Conservation (phyloP, 441 rosid genomes). For the Adansonia madagascariensis region DNA sequence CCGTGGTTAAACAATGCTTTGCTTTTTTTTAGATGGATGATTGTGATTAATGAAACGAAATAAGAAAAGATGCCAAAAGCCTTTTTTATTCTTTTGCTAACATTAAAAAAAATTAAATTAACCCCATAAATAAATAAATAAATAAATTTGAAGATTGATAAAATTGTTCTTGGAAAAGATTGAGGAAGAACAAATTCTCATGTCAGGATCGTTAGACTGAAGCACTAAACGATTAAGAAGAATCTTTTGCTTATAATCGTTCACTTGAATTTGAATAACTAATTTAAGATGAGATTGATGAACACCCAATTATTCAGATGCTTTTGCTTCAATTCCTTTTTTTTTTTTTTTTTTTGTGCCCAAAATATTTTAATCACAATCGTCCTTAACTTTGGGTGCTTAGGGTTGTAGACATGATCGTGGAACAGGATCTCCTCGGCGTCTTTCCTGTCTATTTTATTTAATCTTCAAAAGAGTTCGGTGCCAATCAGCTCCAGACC, state of each 20-base stretch:
- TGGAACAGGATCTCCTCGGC: background rate
- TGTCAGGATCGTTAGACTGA: background rate
- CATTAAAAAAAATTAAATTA: background rate
- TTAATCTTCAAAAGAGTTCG: background rate
- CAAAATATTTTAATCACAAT: background rate
- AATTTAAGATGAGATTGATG: no score
- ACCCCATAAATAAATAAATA: no score
- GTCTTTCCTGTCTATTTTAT: background rate
- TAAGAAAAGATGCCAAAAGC: slow-evolving; percentile 9
- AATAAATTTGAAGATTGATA: background rate
- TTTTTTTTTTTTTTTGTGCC: background rate
- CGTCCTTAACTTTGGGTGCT: background rate
- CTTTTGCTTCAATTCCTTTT: background rate
- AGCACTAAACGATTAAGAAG: slow-evolving; percentile 3
- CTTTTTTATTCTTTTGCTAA: background rate
- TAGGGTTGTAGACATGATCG: background rate
- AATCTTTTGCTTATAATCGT: background rate
- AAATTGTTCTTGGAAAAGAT: background rate
- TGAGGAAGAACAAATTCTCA: background rate
- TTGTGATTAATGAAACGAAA: background rate
- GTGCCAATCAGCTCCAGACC: background rate
- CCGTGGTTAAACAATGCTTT: slow-evolving; percentile 5
- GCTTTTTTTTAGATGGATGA: background rate
- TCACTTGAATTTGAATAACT: no score
- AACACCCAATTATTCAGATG: background rate